Conservation (phyloP, 805 yeast species). For the Scheffersomyces coipomensis region DNA sequence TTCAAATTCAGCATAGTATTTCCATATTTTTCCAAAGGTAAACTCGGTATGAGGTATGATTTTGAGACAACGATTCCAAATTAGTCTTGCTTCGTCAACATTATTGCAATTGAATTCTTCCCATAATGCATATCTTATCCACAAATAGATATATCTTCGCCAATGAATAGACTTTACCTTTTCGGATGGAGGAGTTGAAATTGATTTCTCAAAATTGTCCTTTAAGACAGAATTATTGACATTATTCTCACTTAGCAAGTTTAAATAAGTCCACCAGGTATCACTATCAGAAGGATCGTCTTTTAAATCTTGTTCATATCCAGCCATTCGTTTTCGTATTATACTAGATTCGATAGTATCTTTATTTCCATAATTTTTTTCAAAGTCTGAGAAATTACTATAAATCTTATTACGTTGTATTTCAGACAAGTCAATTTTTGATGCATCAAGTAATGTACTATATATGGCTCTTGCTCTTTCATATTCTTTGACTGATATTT, state of each 20-base stretch:
- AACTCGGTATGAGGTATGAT: slow-evolving; percentile 58
- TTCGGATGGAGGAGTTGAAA: slow-evolving; percentile 35
- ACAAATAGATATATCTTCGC: slow-evolving; percentile 68
- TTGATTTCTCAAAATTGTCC: slow-evolving; percentile 43
- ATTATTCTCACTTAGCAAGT: slow-evolving; percentile 46
- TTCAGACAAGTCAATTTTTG: slow-evolving; percentile 21
- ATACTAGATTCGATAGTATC: slow-evolving; percentile 55
- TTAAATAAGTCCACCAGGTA: slow-evolving; percentile 78
- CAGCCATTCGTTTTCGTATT: slow-evolving; percentile 50
- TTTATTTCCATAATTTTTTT: slow-evolving; percentile 60
- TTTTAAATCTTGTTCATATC: slow-evolving; percentile 50
- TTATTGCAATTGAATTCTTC: slow-evolving; percentile 52
- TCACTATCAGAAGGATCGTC: slow-evolving; percentile 61
- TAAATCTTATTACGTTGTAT: slow-evolving; percentile 35
- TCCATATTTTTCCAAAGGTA: slow-evolving; percentile 76
- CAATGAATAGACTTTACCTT: slow-evolving; percentile 40
- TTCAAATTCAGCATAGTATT: slow-evolving; percentile 67
- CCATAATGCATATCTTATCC: slow-evolving; percentile 65
- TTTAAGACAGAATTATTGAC: slow-evolving; percentile 10
- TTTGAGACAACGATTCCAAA: slow-evolving; percentile 51
- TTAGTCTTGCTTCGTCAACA: slow-evolving; percentile 42
- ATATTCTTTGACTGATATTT: slow-evolving; percentile 54
- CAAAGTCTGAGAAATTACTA: slow-evolving; percentile 49
- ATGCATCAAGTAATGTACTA: slow-evolving; percentile 43
- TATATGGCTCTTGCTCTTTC: slow-evolving; percentile 65